These are phyloP conservation scores for Teunomyces funiuensis DNA, from an alignment of 805 yeast genomes.

Conservation along the genomic window DNA sequence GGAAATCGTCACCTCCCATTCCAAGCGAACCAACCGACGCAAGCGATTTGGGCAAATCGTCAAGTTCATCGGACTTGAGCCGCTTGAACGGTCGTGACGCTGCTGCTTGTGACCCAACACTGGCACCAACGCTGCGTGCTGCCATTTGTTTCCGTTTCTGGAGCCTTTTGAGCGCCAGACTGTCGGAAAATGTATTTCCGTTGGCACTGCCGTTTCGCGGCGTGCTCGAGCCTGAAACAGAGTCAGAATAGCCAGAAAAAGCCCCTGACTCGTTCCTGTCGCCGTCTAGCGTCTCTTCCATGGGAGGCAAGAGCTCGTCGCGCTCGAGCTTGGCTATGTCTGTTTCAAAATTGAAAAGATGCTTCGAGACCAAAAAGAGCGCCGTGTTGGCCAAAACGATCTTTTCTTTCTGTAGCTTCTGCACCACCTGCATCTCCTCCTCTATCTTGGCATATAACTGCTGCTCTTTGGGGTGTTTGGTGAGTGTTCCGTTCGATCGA, in stretches of 20 bases:
- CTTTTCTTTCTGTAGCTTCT: conserved; percentile 73
- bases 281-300: conserved; percentile 22
- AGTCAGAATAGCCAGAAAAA: conserved; percentile 21
- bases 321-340: conserved; percentile 74
- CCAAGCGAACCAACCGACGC: conserved; percentile 1
- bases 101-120: neutral
- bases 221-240: conserved; percentile 29
- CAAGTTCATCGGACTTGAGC: conserved; percentile 14
- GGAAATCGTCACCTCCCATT: neutral
- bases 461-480: conserved; percentile 79
- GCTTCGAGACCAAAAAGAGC: conserved; percentile 71
- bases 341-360: conserved; percentile 67
- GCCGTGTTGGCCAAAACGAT: conserved; percentile 80
- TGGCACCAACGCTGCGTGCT: conserved; percentile 6
- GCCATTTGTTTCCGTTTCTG: conserved; percentile 26
- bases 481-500: conserved; percentile 76
- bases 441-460: conserved; percentile 63
- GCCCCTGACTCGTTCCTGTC: conserved; percentile 15
- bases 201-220: conserved; percentile 20
- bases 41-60: conserved; percentile 9
- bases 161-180: conserved; percentile 15
- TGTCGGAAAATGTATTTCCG: conserved; percentile 8
- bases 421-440: conserved; percentile 62
- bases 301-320: conserved; percentile 74
- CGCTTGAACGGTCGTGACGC: conserved; percentile 12